A percentile compares a stretch with the other conserved stretches of the same genome.
Evolutionary conservation across 169 alveolate genomes (phyloP).

Genomic region (Cryptosporidium andersoni): DNA sequence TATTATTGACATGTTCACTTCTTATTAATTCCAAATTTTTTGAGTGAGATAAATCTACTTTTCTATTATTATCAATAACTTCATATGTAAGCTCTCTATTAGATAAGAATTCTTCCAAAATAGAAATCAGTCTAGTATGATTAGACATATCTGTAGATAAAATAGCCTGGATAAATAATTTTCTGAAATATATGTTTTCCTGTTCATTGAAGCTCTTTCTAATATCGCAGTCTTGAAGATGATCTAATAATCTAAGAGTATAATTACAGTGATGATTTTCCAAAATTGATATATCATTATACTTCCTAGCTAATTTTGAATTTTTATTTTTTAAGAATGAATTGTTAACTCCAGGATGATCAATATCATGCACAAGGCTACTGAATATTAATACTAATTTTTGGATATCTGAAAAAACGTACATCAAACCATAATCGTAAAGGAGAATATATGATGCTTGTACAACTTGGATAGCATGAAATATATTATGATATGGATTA

Average conservation of each 20-base stretch:
- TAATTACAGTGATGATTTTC: conserved; percentile 82
- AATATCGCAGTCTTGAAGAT: conserved; percentile 66
- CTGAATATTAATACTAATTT: conserved; percentile 76
- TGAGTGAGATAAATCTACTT: background rate
- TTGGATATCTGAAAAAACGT: conserved; percentile 74
- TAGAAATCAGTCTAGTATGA: conserved; percentile 57
- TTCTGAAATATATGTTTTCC: conserved; percentile 72
- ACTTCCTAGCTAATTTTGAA: conserved; percentile 76
- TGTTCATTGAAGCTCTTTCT: conserved; percentile 72
- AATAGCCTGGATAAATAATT: conserved; percentile 75
- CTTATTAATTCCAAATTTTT: background rate
- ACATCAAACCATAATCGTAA: conserved; percentile 56
- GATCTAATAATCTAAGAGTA: conserved; percentile 15
- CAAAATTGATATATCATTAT: conserved; percentile 81
- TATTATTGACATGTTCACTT: background rate
- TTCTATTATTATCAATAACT: no score
- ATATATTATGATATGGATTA: conserved; percentile 84
- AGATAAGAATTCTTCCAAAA: conserved; percentile 37
- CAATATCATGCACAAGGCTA: conserved; percentile 85
- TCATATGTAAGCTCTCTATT: background rate
- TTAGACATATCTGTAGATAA: conserved; percentile 78
- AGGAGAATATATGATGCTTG: conserved; percentile 77
- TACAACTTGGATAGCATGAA: conserved; percentile 86
- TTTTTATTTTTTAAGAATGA: conserved; percentile 72
- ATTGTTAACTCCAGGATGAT: conserved; percentile 85